phyloP scores from a whole-genome alignment of 2,329 filamentous ascomycete species.

The Alternaria triticimaculans region DNA sequence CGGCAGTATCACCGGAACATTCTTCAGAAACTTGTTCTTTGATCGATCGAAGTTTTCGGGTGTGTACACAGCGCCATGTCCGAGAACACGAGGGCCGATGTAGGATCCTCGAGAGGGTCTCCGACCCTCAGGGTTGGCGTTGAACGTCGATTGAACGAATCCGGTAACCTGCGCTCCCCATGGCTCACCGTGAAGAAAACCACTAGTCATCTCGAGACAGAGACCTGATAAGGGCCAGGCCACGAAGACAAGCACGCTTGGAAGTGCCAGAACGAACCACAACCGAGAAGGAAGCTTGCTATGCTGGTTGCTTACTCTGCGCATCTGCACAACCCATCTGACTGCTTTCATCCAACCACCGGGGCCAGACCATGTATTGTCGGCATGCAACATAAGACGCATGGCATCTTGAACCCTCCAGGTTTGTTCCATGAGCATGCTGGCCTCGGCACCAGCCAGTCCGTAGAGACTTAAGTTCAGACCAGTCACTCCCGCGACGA shows the following conservation, averaged over 20 bases:
- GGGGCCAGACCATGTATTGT: not conserved
- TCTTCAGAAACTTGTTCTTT: not conserved
- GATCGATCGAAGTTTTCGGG: not conserved
- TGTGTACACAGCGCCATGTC: not conserved
- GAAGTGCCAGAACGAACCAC: not conserved
- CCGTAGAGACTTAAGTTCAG: not conserved
- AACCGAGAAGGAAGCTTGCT: not conserved
- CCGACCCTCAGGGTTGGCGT: rapidly evolving
- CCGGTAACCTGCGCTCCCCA: not conserved
- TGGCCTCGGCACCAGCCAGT: not conserved
- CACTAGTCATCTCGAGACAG: not conserved
- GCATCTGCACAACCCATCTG: not conserved
- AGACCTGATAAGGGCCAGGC: not conserved
- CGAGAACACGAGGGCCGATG: not conserved
- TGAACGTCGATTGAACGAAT: not conserved
- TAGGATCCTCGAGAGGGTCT: rapidly evolving
- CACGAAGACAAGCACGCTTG: not conserved
- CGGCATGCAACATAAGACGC: not conserved
- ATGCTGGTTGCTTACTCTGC: not conserved
- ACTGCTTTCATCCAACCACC: not conserved
- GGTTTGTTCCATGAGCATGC: not conserved
- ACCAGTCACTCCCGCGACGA: not conserved
- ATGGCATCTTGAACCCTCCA: not conserved
- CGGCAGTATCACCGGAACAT: not conserved
- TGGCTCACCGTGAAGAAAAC: not conserved